Evolutionary conservation across 805 yeast species (phyloP).

Genomic region (Dipodascus geniculatus): DNA sequence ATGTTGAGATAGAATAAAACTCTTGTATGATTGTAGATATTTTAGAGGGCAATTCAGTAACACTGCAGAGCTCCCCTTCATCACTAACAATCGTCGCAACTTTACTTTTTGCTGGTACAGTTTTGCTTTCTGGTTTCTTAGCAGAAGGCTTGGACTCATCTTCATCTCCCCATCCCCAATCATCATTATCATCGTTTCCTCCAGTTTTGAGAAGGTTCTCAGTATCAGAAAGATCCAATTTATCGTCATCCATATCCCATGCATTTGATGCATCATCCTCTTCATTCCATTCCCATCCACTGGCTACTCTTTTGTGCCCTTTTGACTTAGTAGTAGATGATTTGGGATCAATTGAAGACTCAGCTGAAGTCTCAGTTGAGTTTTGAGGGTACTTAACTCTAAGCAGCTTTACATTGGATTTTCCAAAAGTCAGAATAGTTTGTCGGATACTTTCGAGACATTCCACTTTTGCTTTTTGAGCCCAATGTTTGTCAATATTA

Average conservation of each 20-base stretch:
- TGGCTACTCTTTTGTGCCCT: conserved; percentile 4
- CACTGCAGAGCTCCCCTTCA: not conserved
- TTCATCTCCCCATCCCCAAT: conserved; percentile 20
- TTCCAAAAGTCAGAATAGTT: not conserved
- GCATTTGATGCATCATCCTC: conserved; percentile 6
- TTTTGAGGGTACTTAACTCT: not conserved
- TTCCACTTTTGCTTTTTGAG: conserved; percentile 1
- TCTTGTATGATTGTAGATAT: not conserved
- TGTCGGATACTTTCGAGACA: not conserved
- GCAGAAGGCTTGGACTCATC: not conserved
- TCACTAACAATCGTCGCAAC: not conserved
- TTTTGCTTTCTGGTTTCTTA: not conserved
- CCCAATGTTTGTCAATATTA: conserved; percentile 10
- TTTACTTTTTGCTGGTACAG: not conserved
- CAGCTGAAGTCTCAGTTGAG: not conserved
- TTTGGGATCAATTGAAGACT: not conserved
- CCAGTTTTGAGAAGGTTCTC: conserved; percentile 2
- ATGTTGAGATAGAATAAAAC: not conserved
- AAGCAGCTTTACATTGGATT: not conserved
- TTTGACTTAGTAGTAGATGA: not conserved
- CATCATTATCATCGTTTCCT: conserved; percentile 9
- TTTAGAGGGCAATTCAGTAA: not conserved
- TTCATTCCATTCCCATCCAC: conserved; percentile 7
- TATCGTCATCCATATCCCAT: conserved; percentile 1
- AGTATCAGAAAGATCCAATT: conserved; percentile 1